A percentile compares a stretch with the other conserved stretches of the same genome.
Conservation (phyloP, 352 stramenopile genomes). For the Phytophthora pluvialis region DNA sequence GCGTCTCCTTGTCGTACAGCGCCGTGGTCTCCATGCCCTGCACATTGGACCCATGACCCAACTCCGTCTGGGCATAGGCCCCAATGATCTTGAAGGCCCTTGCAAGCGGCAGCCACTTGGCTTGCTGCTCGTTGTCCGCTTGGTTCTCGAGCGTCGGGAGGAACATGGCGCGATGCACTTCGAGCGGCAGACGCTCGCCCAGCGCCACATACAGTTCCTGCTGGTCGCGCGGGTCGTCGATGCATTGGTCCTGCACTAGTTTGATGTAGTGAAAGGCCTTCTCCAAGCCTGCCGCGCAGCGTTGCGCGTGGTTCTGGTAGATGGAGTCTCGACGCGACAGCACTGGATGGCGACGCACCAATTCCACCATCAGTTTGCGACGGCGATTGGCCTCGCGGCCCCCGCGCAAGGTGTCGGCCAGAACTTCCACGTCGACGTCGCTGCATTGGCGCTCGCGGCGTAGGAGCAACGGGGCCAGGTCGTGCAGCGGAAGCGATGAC, state of each 20-base stretch:
- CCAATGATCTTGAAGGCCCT: conserved; percentile 27
- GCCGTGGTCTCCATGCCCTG: conserved; percentile 32
- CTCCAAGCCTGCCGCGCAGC: conserved; percentile 29
- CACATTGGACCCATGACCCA: conserved; percentile 35
- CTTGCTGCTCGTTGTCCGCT: conserved; percentile 26
- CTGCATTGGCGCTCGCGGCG: conserved; percentile 27
- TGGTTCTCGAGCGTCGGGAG: conserved; percentile 36
- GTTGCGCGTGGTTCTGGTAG: conserved; percentile 32
- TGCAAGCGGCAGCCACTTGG: conserved; percentile 31
- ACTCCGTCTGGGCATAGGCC: conserved; percentile 32
- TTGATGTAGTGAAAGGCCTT: conserved; percentile 38
- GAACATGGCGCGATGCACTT: conserved; percentile 39
- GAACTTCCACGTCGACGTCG: conserved; percentile 26
- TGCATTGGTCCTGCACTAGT: conserved; percentile 20
- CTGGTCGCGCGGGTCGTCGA: conserved; percentile 29
- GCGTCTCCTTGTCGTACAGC: conserved; percentile 67
- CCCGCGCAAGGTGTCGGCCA: conserved; percentile 27
- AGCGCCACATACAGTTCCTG: conserved; percentile 32
- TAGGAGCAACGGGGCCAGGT: conserved; percentile 26
- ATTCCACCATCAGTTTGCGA: conserved; percentile 36
- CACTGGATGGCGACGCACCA: conserved; percentile 24
- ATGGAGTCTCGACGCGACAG: conserved; percentile 25
- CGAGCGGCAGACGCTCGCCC: conserved; percentile 31
- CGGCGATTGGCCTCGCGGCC: conserved; percentile 34
- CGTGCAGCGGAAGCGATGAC: conserved; percentile 24